Evolutionary conservation across 2,329 filamentous ascomycete species (phyloP), one percentile per base, ranked within the genome.

Genomic region (Thelonectria discophora): DNA sequence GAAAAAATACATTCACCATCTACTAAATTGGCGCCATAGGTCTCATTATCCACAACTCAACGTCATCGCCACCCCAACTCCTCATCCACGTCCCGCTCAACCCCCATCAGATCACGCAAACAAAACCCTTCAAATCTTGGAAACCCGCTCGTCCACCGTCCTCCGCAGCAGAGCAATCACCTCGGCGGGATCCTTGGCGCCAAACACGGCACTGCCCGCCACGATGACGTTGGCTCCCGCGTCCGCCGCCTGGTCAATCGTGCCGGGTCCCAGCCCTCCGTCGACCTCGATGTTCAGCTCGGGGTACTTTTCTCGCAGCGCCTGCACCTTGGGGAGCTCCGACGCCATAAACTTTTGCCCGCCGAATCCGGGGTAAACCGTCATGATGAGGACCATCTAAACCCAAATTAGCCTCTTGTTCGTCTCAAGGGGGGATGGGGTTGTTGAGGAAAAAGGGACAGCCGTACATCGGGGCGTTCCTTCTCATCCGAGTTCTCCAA

Each of bases 351-450:
- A 99, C 75, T 97, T 97, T 76, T 99, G 95, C 7, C 95, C 95
- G 65, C 95, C 95, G 75, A 99, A 99, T 47, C 95, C 95, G 46
- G 95, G 95, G 79, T 99, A 88, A 45, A 99, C 95, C 1, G 95
- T 99, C 95, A 99, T 99, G 63, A 99, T 87, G 17, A 99, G 88
- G 39, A 97, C 93, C 95, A 99, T 99, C 94, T 97, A 65, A 39
- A 10, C 52, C 10, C 17, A 34, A 3, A 37, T 45, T 21, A 50
- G 71, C 45, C 73, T 62, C 30, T 46, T 30, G 47, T 27, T 3
- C 3, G 12, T 55, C 21, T 34, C 10, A 8, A 24, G 10, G 17
- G 52, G 13, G n/a, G n/a, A n/a, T n/a, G n/a, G n/a, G n/a, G n/a
- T n/a, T n/a, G 20, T 17, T 21, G 56, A 39, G 15, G 27, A 12